These are phyloP conservation scores for Nelumbo lutea DNA, from an alignment of 164 flowering plant species.

Conservation along the genomic window DNA sequence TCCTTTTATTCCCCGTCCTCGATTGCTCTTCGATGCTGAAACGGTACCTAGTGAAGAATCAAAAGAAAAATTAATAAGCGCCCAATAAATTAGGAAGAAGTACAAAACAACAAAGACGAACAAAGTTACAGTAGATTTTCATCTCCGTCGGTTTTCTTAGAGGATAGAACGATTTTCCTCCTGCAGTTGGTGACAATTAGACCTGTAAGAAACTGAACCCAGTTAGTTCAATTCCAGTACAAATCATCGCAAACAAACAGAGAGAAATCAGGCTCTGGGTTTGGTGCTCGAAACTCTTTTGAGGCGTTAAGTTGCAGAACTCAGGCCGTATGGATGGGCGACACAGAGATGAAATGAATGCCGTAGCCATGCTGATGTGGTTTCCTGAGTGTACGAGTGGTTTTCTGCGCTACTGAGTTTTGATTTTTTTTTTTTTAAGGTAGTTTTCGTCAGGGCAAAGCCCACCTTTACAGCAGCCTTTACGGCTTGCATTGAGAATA, in stretches of 20 bases:
- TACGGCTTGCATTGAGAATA: too few species aligned
- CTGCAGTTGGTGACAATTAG: conserved; percentile 4
- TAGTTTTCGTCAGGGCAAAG: too few species aligned
- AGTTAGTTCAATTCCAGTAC: background rate
- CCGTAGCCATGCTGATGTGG: background rate
- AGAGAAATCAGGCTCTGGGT: background rate
- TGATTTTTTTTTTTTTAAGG: too few species aligned
- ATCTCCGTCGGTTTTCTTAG: conserved; percentile 1
- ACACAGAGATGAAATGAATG: conserved; percentile 13
- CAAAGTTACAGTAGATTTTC: background rate
- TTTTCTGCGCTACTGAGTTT: too few species aligned
- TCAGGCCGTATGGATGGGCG: background rate
- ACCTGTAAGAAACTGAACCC: background rate
- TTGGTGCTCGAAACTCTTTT: background rate
- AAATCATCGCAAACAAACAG: background rate
- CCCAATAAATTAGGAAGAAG: background rate
- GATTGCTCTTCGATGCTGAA: background rate
- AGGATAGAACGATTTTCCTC: conserved; percentile 5
- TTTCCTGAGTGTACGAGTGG: too few species aligned
- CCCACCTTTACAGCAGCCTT: too few species aligned
- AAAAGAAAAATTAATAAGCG: background rate
- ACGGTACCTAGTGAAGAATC: background rate
- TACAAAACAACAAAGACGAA: background rate
- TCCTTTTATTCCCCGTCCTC: conserved; percentile 10
- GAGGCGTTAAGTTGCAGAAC: background rate